Percentiles rank a stretch among this genome's conserved stretches.
Evolutionary conservation across 805 yeast genomes (phyloP).

Genomic region (Yarrowia sp.): DNA sequence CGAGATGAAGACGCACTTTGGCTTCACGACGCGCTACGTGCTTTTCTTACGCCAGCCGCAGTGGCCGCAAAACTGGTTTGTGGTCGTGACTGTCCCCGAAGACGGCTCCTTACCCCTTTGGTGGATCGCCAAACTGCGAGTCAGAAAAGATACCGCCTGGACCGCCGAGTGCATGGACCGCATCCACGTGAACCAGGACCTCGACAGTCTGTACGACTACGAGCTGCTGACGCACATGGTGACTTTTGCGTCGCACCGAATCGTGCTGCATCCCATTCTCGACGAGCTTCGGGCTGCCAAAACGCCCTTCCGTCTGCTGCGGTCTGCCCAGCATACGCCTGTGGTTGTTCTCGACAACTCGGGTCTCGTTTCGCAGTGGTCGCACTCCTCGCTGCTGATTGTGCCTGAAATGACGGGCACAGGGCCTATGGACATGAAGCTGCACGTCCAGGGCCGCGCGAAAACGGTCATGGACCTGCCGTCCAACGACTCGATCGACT

Average conservation of each 20-base stretch:
- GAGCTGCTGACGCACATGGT: slow-evolving; percentile 34
- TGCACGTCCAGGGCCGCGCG: slow-evolving; percentile 5
- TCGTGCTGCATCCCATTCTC: slow-evolving; percentile 37
- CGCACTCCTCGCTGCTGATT: background rate
- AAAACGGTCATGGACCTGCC: slow-evolving; percentile 21
- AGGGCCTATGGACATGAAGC: slow-evolving; percentile 8
- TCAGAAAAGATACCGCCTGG: slow-evolving; percentile 34
- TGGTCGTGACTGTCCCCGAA: slow-evolving; percentile 39
- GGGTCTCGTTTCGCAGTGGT: slow-evolving; percentile 4
- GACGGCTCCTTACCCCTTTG: slow-evolving; percentile 34
- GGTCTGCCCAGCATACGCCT: background rate
- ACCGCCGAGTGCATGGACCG: slow-evolving; percentile 32
- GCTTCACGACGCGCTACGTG: slow-evolving; percentile 31
- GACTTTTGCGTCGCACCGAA: slow-evolving; percentile 33
- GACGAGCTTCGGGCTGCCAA: slow-evolving; percentile 34
- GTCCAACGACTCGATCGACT: slow-evolving; percentile 8
- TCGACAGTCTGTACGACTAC: slow-evolving; percentile 35
- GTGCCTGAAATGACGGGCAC: slow-evolving; percentile 4
- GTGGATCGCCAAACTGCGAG: slow-evolving; percentile 40
- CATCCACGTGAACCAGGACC: slow-evolving; percentile 30
- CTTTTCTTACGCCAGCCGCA: slow-evolving; percentile 39
- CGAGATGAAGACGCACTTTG: slow-evolving; percentile 44
- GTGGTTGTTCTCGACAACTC: slow-evolving; percentile 17
- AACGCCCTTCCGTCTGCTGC: background rate
- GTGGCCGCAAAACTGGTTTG: slow-evolving; percentile 45